These are phyloP conservation scores for Tranzscheliella williamsii DNA, from an alignment of 1,284 basidiomycete species.

Conservation along the genomic window DNA sequence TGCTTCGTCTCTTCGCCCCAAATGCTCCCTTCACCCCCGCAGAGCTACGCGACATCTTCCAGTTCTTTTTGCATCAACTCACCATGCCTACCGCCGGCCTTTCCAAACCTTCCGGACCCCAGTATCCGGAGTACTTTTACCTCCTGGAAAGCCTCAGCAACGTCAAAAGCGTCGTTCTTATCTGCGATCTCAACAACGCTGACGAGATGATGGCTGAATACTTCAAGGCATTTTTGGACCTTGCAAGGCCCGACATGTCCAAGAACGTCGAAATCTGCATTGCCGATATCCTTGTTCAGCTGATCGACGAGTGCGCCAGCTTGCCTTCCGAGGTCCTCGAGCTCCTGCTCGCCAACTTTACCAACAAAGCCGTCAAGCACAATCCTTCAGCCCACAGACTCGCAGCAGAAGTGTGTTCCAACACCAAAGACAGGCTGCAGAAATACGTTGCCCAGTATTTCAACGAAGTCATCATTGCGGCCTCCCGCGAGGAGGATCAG, in stretches of 20 bases:
- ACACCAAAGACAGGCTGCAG: constrained; percentile 81
- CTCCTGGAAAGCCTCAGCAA: constrained; percentile 87
- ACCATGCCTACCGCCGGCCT: constrained; percentile 42
- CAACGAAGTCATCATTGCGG: constrained; percentile 57
- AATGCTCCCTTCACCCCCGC: constrained; percentile 89
- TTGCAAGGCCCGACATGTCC: constrained; percentile 68
- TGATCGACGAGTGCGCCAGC: constrained; percentile 81
- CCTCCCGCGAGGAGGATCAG: constrained; percentile 60
- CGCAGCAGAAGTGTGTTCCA: constrained; percentile 84
- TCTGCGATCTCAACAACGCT: constrained; percentile 83
- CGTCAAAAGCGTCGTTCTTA: constrained; percentile 90
- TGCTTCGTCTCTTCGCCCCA: constrained; percentile 90
- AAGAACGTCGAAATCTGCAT: constrained; percentile 88
- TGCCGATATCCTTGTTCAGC: constrained; percentile 81
- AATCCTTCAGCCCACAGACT: constrained; percentile 72
- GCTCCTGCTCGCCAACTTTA: constrained; percentile 80
- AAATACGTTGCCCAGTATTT: constrained; percentile 76
- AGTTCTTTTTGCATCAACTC: constrained; percentile 67
- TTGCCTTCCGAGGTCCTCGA: constrained; percentile 80
- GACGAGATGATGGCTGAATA: constrained; percentile 83
- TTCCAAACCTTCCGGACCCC: constrained; percentile 35
- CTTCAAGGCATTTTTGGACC: constrained; percentile 79
- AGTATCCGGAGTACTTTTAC: constrained; percentile 65
- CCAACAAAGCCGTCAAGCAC: constrained; percentile 68
- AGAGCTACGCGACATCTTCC: constrained; percentile 67